These are phyloP conservation scores for Xylaria flabelliformis DNA, from an alignment of 495 filamentous ascomycete genomes.

Conservation along the genomic window DNA sequence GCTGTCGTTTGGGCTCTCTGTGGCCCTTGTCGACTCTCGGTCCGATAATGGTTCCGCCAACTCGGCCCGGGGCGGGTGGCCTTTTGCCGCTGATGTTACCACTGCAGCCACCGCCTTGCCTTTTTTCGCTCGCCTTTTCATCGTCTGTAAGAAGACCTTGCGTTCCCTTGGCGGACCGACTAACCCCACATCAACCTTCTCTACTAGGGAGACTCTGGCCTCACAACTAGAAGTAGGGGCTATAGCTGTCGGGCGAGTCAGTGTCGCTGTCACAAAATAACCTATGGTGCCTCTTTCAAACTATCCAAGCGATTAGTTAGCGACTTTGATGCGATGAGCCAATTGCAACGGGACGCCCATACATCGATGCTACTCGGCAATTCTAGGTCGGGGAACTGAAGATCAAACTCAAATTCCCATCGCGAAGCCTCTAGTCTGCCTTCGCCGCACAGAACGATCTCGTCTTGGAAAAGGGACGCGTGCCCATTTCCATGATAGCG, in stretches of 20 bases:
- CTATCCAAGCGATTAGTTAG: slow-evolving; percentile 54
- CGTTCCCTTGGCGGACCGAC: slow-evolving; percentile 66
- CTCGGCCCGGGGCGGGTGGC: slow-evolving; percentile 36
- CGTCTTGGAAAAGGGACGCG: slow-evolving; percentile 87
- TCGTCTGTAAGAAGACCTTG: slow-evolving; percentile 81
- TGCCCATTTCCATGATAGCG: slow-evolving; percentile 84
- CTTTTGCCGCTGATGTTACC: slow-evolving; percentile 30
- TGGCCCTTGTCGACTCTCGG: slow-evolving; percentile 45
- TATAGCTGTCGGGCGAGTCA: slow-evolving; percentile 89
- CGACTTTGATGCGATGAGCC: slow-evolving; percentile 13
- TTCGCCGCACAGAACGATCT: slow-evolving; percentile 88
- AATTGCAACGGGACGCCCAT: slow-evolving; percentile 45
- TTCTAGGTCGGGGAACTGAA: slow-evolving; percentile 75
- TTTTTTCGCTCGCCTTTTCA: slow-evolving; percentile 62
- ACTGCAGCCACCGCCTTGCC: slow-evolving; percentile 46
- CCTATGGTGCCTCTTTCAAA: slow-evolving; percentile 94
- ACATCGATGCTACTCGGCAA: slow-evolving; percentile 95
- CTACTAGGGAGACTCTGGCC: slow-evolving; percentile 76
- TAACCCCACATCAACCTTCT: slow-evolving; percentile 67
- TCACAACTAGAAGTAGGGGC: slow-evolving; percentile 79
- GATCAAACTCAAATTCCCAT: slow-evolving; percentile 93
- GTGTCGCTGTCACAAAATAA: slow-evolving; percentile 85
- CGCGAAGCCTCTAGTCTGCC: slow-evolving; percentile 82
- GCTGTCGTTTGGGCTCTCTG: slow-evolving; percentile 53
- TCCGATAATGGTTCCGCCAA: slow-evolving; percentile 43